Evolutionary conservation across 768 basidiomycete genomes (phyloP).

Genomic region (Leucocoprinus birnbaumii): DNA sequence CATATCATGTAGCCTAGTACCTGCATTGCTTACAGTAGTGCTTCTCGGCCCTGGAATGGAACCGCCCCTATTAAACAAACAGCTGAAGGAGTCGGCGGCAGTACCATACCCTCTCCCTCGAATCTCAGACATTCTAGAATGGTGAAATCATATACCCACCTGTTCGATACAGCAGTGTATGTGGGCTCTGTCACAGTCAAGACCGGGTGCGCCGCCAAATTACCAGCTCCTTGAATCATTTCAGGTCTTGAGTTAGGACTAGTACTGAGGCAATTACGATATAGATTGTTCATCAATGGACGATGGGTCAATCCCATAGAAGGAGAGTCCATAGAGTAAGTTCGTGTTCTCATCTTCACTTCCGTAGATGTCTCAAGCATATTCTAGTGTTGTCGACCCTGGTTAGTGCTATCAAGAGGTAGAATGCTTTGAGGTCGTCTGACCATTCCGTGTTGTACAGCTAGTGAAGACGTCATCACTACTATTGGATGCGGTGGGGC

Average conservation of each 20-base stretch:
- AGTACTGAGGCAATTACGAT: too few species aligned
- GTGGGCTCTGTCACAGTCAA: slow-evolving; percentile 20
- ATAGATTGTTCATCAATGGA: slow-evolving; percentile 69
- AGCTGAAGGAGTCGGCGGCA: too few species aligned
- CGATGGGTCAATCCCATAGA: slow-evolving; percentile 59
- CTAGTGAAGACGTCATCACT: slow-evolving; percentile 63
- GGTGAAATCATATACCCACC: slow-evolving; percentile 19
- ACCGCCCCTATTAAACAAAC: too few species aligned
- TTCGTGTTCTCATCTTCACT: slow-evolving; percentile 7
- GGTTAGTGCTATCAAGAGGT: slow-evolving; percentile 23
- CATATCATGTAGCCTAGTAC: too few species aligned
- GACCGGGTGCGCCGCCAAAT: slow-evolving; percentile 18
- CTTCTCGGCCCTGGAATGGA: too few species aligned
- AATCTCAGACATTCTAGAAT: slow-evolving; percentile 6
- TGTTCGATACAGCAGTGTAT: slow-evolving; percentile 18
- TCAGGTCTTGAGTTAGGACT: too few species aligned
- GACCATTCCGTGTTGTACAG: slow-evolving; percentile 24
- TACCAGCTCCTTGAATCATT: neutral
- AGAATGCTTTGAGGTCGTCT: neutral
- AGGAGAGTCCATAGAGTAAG: slow-evolving; percentile 62
- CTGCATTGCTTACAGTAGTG: too few species aligned
- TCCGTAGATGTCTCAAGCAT: slow-evolving; percentile 6
- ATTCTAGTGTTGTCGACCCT: slow-evolving; percentile 55
- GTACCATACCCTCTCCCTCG: too few species aligned
- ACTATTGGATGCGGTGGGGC: slow-evolving; percentile 54